Evolutionary conservation across 2,329 filamentous ascomycete genomes (phyloP), one percentile per base, ranked within the genome.

Genomic region (Albifimbria verrucaria): DNA sequence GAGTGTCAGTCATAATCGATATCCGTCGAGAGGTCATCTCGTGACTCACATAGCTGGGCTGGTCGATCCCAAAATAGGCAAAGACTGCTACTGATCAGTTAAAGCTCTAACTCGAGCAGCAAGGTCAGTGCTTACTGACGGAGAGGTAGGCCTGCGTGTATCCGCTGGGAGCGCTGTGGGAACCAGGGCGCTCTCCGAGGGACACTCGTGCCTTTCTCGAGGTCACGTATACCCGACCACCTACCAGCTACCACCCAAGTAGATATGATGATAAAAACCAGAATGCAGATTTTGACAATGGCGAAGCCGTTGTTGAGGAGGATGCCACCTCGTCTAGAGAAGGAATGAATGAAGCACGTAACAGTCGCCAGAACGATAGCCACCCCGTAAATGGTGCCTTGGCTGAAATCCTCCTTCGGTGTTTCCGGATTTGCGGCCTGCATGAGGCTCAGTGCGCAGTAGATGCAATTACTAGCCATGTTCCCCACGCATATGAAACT

Each of bases 231-330:
- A n/a, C n/a, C n/a, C n/a, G n/a, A n/a, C n/a, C n/a, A n/a, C n/a
- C n/a, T 54, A 2, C 54, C 65, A 2, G 57, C 65, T 2, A 72
- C 70, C 10, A 66, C 57, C 20, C 70, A 65, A 17, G 70, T 65
- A 9, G 64, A 60, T 7, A 65, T 52, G n/a, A 72, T 62, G 49
- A 82, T 77, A 9, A 74, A 63, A 2, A 80, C 51, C 2, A 83
- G 69, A 2, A 81, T 72, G 43, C 67, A 58, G 4, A 80, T 62
- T 56, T 83, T 83, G 53, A 79, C 58, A 3, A 74, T 62, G 3
- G 79, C 79, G 26, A 82, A 66, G n/a, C 71, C 23, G 55, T 82
- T 82, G 60, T 78, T 80, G 22, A 82, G 59, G 20, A 68, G 60
- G 43, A 82, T 79, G 3, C 80, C 80, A 2, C 76, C 77, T 7